Evolutionary conservation across 1,284 basidiomycete species (phyloP).

Genomic region (Leccinum idahoense): DNA sequence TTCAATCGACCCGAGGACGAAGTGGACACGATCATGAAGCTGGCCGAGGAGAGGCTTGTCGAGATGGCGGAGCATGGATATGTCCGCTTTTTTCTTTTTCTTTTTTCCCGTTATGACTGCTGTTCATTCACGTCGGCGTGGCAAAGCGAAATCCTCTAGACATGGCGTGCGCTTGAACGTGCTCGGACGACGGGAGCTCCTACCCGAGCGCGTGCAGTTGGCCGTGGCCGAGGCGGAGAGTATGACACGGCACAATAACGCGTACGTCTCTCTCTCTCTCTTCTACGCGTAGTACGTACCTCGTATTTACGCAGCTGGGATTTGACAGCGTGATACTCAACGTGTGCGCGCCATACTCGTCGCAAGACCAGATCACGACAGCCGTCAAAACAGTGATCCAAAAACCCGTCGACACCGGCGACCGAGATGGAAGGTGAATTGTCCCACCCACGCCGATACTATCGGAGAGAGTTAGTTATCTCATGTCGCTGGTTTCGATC

Average conservation of each 20-base stretch:
- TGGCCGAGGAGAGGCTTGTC: conserved; percentile 30
- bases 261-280: conserved; percentile 30
- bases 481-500: background rate
- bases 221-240: conserved; percentile 75
- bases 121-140: background rate
- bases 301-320: background rate
- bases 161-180: conserved; percentile 86
- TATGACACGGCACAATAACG: conserved; percentile 71
- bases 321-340: conserved; percentile 79
- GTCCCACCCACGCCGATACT: background rate
- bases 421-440: conserved; percentile 31
- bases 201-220: conserved; percentile 71
- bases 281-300: background rate
- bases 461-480: background rate
- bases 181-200: conserved; percentile 72
- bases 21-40: conserved; percentile 81
- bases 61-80: conserved; percentile 47
- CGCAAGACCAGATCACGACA: conserved; percentile 86
- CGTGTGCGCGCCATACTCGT: conserved; percentile 91
- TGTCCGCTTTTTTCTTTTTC: conserved; percentile 17
- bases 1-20: conserved; percentile 88
- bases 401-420: conserved; percentile 38
- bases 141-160: conserved; percentile 63
- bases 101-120: background rate
- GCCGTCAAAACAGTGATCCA: conserved; percentile 63